Base-by-base conservation (phyloP, 202 grass and related monocot genomes). In the Eragrostis tef region DNA sequence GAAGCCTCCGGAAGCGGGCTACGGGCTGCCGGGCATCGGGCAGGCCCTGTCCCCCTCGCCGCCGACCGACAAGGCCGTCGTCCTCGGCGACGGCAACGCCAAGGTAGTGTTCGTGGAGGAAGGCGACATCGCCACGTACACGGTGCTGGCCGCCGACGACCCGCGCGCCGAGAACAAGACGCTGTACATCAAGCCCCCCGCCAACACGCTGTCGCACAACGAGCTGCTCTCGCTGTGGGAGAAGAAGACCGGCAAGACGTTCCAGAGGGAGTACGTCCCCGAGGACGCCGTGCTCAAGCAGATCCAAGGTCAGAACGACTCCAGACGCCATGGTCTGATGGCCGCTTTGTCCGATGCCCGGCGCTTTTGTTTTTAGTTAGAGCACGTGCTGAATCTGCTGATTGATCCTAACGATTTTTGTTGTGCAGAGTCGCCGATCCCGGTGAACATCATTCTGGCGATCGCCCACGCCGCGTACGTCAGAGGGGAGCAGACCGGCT, bases 191-290 rank as follows among this genome's bases (percentile, higher is more conserved):
- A 81, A 16, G 59, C 84, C 84, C 2, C 44, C 84, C 11, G 86
- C 84, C 26, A 89, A 91, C 82, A 81, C 78, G 47, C 0, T 91
- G 61, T 79, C 92, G 54, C 81, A 85, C 61, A 87, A 94, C 19
- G 86, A 94, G 72, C 70, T 94, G 39, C 70, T 91, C 36, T 4
- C 77, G 5, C 64, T 94, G 6, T 94, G 89, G 78, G 92, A 94
- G 86, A 79, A 80, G 78, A 91, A 91, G 83, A 51, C 77, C 12
- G 89, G 92, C 13, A 94, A 80, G 84, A 77, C 60, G 44, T 59
- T 91, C 27, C 15, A 60, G 73, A 56, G 86, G 42, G 82, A 70
- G 10, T 87, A 94, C 71, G 1, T 80, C 26, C 75, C 80, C 11
- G 92, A 94, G 77, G 84, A 94, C 1, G 76, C 34, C 62, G 67